A percentile compares a stretch with the other conserved stretches of the same genome.
These are phyloP conservation scores for Grigorovia yakushimaensis DNA, from an alignment of 805 yeast genomes.

Conservation along the genomic window DNA sequence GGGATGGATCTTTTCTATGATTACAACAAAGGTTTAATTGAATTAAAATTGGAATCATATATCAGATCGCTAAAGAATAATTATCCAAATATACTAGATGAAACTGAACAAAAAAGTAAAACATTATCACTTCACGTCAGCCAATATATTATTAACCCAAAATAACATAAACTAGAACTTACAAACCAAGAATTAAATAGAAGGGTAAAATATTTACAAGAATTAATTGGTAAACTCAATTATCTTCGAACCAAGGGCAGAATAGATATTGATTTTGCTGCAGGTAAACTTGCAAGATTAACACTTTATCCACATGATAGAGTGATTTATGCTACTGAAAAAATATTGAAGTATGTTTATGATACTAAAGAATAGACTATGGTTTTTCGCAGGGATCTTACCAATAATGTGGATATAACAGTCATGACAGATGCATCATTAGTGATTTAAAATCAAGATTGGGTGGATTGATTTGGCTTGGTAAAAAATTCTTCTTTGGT, in stretches of 20 bases:
- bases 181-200: not conserved
- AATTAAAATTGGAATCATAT: not conserved
- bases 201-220: not conserved
- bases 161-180: not conserved
- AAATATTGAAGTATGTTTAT: not conserved
- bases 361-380: not conserved
- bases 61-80: not conserved
- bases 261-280: not conserved
- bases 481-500: not conserved
- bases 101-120: not conserved
- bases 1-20: constrained; percentile 6
- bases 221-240: not conserved
- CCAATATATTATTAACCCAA: not conserved
- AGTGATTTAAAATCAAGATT: constrained; percentile 1
- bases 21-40: not conserved
- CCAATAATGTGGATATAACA: not conserved
- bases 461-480: not conserved
- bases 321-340: not conserved
- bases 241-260: not conserved
- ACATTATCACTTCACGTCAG: not conserved
- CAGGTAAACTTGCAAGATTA: not conserved
- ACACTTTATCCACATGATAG: constrained; percentile 1
- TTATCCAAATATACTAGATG: not conserved
- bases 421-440: constrained; percentile 1
- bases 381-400: not conserved